Conservation (phyloP, 257 asterid genomes). For the Datura wrightii region DNA sequence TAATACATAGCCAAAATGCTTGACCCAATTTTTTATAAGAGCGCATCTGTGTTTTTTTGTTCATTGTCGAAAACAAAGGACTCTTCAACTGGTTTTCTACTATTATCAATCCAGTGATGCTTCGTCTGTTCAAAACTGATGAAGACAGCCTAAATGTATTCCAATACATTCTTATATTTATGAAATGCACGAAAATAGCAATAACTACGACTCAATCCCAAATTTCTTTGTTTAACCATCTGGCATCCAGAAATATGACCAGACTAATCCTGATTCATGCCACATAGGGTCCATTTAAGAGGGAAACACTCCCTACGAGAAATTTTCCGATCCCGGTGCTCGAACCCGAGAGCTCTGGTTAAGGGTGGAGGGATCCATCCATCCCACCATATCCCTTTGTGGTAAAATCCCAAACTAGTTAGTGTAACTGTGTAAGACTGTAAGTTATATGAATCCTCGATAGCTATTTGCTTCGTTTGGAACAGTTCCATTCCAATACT, state of each 20-base stretch:
- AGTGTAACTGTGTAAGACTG: too few relatives aligned
- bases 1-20: not conserved
- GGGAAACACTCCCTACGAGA: not conserved
- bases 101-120: not conserved
- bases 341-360: not conserved
- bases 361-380: not conserved
- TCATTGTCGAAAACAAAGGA: not conserved
- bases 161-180: not conserved
- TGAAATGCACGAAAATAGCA: not conserved
- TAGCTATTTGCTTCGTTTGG: not conserved
- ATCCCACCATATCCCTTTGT: slow-evolving; percentile 10
- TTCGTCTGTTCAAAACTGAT: not conserved
- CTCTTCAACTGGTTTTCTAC: not conserved
- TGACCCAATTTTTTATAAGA: not conserved
- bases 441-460: not conserved
- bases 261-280: not conserved
- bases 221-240: not conserved
- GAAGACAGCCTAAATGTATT: not conserved
- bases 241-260: not conserved
- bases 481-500: not conserved
- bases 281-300: not conserved
- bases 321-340: not conserved
- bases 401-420: slow-evolving; percentile 8
- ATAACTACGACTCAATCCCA: not conserved
- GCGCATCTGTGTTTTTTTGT: not conserved